Base-by-base conservation (phyloP, 306 rosid species). In the Vigna radiata region DNA sequence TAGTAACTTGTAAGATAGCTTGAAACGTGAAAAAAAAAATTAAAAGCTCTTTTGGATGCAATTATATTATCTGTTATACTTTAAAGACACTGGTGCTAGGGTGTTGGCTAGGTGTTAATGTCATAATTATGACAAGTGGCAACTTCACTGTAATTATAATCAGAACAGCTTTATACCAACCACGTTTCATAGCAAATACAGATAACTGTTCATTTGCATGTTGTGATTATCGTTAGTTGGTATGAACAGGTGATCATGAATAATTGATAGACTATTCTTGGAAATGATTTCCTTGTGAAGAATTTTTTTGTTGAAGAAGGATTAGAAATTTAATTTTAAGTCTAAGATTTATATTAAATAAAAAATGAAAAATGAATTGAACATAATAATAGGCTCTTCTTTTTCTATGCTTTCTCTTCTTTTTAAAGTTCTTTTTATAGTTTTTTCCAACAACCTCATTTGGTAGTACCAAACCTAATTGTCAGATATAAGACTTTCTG, bases 121-220 rank as follows among this genome's bases (percentile, higher is more conserved):
- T 67, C 61, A 73, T 66, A 29, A 80, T 74, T 56, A 80, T 65
- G 63, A 56, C 52, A 80, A 65, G 12, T 53, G 15, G 73, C 2
- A 37, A 71, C 53, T 72, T 50, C 37, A 71, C 25, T 60, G 55
- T 69, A 56, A 68, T 56, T 76, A 52, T 39, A 76, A 39, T 50
- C 53, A 50, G 44, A 15, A 4, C 13, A 54, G 59, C 65, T 52
- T 41, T 8, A 39, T 7, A 37, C 2, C 0, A 37, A 0, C 2
- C 0, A 39, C 2, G 44, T 8, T 36, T 33, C 11, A 44, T 25
- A 48, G 33, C 48, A 9, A 60, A 29, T 36, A 31, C 36, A 29
- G 4, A 29, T 5, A 7, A 36, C 18, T 52, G 49, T n/a, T 19
- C 6, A 67, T 67, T 9, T 67, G 29, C 46, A n/a, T 31, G 31